Base-by-base conservation (phyloP, 2,329 filamentous ascomycete species). In the Thielaviopsis cerberus region DNA sequence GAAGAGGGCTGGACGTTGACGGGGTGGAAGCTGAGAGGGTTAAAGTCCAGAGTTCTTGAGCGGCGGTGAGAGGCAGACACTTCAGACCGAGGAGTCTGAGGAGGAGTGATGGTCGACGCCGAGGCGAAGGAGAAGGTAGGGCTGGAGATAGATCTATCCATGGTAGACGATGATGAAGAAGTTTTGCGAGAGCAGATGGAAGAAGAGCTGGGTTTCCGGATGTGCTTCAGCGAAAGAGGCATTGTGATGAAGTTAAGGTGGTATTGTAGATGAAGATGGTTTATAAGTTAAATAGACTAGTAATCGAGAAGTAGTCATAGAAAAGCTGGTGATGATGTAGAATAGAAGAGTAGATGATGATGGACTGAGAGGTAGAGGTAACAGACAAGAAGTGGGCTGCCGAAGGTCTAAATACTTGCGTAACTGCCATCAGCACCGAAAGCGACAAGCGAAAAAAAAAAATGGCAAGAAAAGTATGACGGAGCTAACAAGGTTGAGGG, bases 41-140 rank as follows among this genome's bases (percentile, higher is more conserved):
- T 55, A 51, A 60, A 57, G 41, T 60, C 55, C n/a, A 59, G 59
- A 27, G 53, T 61, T 41, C 56, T 57, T 25, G 59, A 61, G 55
- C 56, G 59, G 48, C 59, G 59, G 23, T 61, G 56, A 26, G 45
- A 50, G n/a, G 50, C 26, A 8, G 55, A 60, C n/a, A 54, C 53
- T 8, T 27, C 54, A 30, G 27, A 50, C 25, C 54, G 54, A 5
- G 34, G 54, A 25, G 51, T 45, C 7, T 34, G 22, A 11, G 58
- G 54, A 22, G 58, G 57, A 41, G 34, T 26, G 17, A 56, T 26
- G 15, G 41, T 34, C 11, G 53, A 37, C 1, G 20, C 24, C 8
- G 26, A 50, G 17, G 54, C 13, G 41, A 41, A 50, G 20, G 51
- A 57, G 13, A 57, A 54, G 54, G 58, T 53, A 5, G 57, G 51